phyloP scores from a whole-genome alignment of 345 rosid genomes.

The Psidium guajava region DNA sequence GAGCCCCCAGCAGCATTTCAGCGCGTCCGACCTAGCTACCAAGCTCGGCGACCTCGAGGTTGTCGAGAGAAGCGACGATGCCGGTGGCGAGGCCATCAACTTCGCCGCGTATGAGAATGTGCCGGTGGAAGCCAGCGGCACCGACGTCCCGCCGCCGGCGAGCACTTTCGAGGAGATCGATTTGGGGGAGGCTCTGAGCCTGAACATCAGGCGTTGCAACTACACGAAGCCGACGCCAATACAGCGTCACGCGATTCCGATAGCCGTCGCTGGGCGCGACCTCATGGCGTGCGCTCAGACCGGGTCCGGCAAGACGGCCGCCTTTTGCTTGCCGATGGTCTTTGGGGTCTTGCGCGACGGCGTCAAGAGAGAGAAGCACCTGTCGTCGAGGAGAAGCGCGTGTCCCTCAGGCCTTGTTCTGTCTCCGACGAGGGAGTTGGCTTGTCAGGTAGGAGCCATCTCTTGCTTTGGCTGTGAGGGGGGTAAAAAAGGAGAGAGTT shows the following conservation, averaged over 20 bases:
- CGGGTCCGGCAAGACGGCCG: conserved; percentile 50
- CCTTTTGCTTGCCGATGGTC: conserved; percentile 44
- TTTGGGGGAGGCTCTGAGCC: conserved; percentile 17
- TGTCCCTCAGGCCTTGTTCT: conserved; percentile 35
- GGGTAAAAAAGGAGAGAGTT: background rate
- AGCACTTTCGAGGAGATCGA: conserved; percentile 20
- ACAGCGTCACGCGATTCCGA: conserved; percentile 47
- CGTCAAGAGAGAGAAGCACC: background rate
- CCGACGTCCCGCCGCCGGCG: conserved; percentile 18
- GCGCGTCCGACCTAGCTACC: background rate
- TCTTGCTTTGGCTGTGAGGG: background rate
- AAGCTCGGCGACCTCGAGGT: too few relatives aligned
- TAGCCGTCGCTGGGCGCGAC: conserved; percentile 39
- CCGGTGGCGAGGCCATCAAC: conserved; percentile 11
- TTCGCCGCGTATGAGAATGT: conserved; percentile 35
- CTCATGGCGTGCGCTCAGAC: conserved; percentile 61
- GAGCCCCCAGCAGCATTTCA: background rate
- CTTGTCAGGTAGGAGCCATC: conserved; percentile 30
- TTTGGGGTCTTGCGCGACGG: conserved; percentile 13
- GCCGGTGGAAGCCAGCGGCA: conserved; percentile 25
- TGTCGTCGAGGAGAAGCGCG: conserved; percentile 4
- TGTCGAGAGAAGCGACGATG: background rate
- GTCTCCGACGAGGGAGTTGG: conserved; percentile 47
- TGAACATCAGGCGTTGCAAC: conserved; percentile 29
- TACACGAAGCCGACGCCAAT: conserved; percentile 42